A percentile compares a stretch with the other conserved stretches of the same genome.
These are phyloP conservation scores for Suillus sp. DNA, from an alignment of 768 basidiomycete species.

Conservation along the genomic window DNA sequence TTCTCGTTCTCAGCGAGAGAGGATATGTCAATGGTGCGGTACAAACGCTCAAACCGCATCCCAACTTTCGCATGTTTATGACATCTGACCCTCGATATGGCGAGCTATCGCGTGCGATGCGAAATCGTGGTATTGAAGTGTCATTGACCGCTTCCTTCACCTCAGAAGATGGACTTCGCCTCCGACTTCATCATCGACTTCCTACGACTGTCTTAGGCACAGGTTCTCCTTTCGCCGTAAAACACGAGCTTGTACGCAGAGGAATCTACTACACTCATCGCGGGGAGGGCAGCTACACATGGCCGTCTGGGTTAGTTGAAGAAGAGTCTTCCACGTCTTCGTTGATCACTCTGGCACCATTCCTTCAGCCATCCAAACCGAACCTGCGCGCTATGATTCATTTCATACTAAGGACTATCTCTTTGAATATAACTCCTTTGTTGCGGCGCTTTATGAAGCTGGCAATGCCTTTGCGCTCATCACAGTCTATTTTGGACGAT, in stretches of 20 bases:
- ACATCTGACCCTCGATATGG: conserved; percentile 88
- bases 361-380: conserved; percentile 23
- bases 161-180: conserved; percentile 48
- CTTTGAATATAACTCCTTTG: conserved; percentile 17
- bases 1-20: conserved; percentile 83
- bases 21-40: conserved; percentile 80
- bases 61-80: conserved; percentile 93
- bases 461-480: conserved; percentile 15
- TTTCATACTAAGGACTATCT: conserved; percentile 28
- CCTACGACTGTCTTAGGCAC: conserved; percentile 29
- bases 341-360: conserved; percentile 43
- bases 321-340: conserved; percentile 50
- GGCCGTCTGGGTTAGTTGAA: conserved; percentile 46
- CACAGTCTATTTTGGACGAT: conserved; percentile 25
- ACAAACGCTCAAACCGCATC: conserved; percentile 78
- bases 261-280: conserved; percentile 19
- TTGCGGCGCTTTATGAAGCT: conserved; percentile 27
- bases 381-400: conserved; percentile 27
- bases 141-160: conserved; percentile 43
- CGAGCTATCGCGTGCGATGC: conserved; percentile 96
- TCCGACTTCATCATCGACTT: conserved; percentile 54
- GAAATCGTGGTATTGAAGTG: conserved; percentile 93
- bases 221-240: conserved; percentile 15
- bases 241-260: conserved; percentile 29
- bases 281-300: conserved; percentile 2